Evolutionary conservation across 805 yeast genomes (phyloP), one percentile per base, ranked within the genome.

Genomic region (Lipomyces starkeyi): DNA sequence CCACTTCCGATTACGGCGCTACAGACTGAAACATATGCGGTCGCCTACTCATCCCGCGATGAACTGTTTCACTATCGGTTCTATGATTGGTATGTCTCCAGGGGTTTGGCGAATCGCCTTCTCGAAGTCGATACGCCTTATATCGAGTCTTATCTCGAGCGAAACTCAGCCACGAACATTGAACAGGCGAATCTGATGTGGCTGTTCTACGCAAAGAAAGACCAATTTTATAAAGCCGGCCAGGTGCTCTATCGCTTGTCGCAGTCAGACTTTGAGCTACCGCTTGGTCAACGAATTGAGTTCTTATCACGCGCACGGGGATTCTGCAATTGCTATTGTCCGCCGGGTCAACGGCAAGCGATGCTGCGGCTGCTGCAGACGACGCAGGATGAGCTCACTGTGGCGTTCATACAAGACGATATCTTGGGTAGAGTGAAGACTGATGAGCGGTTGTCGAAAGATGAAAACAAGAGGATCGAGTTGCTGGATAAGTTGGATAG

Each of bases 281-380:
- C 84, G 49, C 83, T 94, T 66, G 83, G 85, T 52, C 88, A 89
- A 74, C 85, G 99, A 76, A 89, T 94, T 57, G 97, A 93, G 78
- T 92, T 85, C 76, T 82, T 95, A 64, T 91, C 98, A 1, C 85
- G 98, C 73, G 98, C 98, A 0, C 90, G 90, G 78, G 97, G 97
- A 2, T 93, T 91, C 81, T 90, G 97, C 78, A 91, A 91, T 76
- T 90, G 97, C 78, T 87, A 85, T 58, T 87, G 93, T 70, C 90
- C 94, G 32, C 91, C 94, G 37, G 85, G 84, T 67, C 83, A 88
- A 75, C 85, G 94, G 73, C 96, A 91, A 74, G 87, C 88, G 69
- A 88, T 92, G 85, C 86, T 88, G 35, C 87, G 87, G 73, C 81
- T 94, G 66, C 84, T 91, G 0, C 82, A 87, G 11, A 82, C 85